Evolutionary conservation across 257 asterid species (phyloP).

Genomic region (Solanum bulbocastanum): DNA sequence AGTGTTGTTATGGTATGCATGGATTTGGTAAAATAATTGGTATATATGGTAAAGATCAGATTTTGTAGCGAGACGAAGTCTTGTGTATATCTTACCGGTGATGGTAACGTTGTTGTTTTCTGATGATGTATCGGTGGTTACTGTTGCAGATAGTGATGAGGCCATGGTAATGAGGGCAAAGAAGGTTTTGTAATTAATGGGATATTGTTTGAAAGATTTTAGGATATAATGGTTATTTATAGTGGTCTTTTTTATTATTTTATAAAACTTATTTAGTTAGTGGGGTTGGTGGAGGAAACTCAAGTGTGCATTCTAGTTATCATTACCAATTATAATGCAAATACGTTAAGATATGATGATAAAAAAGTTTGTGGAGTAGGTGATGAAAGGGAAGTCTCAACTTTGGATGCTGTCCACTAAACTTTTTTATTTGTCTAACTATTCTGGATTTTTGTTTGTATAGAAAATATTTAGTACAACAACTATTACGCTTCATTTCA

Average conservation of each 20-base stretch:
- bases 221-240: background rate
- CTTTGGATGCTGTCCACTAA: background rate
- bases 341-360: background rate
- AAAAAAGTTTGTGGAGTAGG: background rate
- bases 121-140: background rate
- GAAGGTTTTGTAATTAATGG: background rate
- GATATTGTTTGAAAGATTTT: background rate
- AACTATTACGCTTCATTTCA: too few species aligned
- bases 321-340: too few species aligned
- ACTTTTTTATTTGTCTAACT: background rate
- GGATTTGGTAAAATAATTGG: background rate
- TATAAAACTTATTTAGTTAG: background rate
- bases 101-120: background rate
- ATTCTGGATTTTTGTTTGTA: background rate
- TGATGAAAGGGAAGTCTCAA: background rate
- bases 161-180: background rate
- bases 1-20: background rate
- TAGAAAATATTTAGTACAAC: background rate
- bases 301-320: background rate
- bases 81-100: background rate
- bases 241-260: background rate
- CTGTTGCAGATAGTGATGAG: background rate
- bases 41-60: background rate
- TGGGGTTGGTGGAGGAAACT: background rate
- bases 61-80: background rate